Base-by-base conservation (phyloP, 2,329 filamentous ascomycete species). In the Calonectria ilicicola region DNA sequence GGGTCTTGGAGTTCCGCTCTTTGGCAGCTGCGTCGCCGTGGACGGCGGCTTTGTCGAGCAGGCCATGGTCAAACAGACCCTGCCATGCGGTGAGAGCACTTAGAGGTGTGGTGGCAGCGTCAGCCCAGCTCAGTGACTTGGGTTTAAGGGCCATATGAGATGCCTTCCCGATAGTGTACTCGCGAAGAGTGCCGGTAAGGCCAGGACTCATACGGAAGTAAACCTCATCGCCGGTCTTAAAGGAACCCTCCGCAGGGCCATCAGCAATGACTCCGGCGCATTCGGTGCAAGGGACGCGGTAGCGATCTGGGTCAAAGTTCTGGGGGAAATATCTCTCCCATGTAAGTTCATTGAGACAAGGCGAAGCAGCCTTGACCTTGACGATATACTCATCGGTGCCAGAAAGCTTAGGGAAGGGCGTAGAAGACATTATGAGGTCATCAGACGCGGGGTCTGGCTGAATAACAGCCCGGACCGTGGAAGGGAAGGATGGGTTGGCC, bases 81-180 rank as follows among this genome's bases (percentile, higher is more conserved):
- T 86, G 85, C 78, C 81, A 85, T 1, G 84, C 85, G 3, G 85
- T 86, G 58, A 86, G 75, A 10, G 85, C 82, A 67, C 82, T 84
- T 26, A 86, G 75, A 14, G 85, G 85, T 29, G 83, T 81, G 3
- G 83, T 82, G 0, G 84, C 82, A 0, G 84, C 82, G 27, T 84
- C 79, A 12, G 77, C 73, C 80, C 83, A 85, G 49, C 72, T 69
- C 19, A 86, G 70, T 1, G 73, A 67, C 42, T 74, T 67, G 1
- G 85, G 85, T 70, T 83, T 82, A 38, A 78, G 73, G 3, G 83
- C 84, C 12, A 86, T 73, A 74, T 85, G 70, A 80, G 74, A 27
- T 73, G 81, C 78, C 1, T 76, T 72, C 0, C 77, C 81, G 23
- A 85, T 65, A 5, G 82, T 78, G 72, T 84, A 84, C 65, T 85